These are phyloP conservation scores for Caloboletus inedulis DNA, from an alignment of 1,284 basidiomycete genomes.

Conservation along the genomic window DNA sequence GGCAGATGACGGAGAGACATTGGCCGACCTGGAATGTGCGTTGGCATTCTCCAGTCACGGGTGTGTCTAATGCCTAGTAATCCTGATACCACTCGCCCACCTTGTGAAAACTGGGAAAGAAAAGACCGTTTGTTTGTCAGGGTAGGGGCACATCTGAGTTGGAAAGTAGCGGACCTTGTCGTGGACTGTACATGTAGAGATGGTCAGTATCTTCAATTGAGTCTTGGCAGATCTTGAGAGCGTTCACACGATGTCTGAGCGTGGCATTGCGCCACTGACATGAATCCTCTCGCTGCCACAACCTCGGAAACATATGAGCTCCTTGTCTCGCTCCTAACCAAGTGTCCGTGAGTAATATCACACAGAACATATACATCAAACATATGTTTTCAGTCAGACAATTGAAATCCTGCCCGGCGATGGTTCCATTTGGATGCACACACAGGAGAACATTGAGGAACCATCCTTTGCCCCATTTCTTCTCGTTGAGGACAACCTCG, in stretches of 20 bases:
- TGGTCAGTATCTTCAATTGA: not conserved
- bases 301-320: conserved; percentile 18
- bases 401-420: conserved; percentile 32
- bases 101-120: not conserved
- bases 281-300: conserved; percentile 1
- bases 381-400: conserved; percentile 19
- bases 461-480: conserved; percentile 44
- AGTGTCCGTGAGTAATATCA: conserved; percentile 25
- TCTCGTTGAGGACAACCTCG: conserved; percentile 56
- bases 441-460: conserved; percentile 1
- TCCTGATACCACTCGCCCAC: too few species aligned
- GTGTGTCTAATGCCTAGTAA: not conserved
- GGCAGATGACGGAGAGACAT: not conserved
- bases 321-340: conserved; percentile 22
- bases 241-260: not conserved
- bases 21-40: conserved; percentile 9
- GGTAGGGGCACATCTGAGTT: not conserved
- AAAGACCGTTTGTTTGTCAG: not conserved
- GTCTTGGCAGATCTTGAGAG: not conserved
- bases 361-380: not conserved
- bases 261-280: not conserved
- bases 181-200: not conserved
- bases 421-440: conserved; percentile 13
- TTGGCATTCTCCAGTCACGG: conserved; percentile 18
- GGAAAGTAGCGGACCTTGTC: not conserved